Evolutionary conservation across 2,329 filamentous ascomycete genomes (phyloP), one percentile per base, ranked within the genome.

Genomic region (Meredithiella fracta): DNA sequence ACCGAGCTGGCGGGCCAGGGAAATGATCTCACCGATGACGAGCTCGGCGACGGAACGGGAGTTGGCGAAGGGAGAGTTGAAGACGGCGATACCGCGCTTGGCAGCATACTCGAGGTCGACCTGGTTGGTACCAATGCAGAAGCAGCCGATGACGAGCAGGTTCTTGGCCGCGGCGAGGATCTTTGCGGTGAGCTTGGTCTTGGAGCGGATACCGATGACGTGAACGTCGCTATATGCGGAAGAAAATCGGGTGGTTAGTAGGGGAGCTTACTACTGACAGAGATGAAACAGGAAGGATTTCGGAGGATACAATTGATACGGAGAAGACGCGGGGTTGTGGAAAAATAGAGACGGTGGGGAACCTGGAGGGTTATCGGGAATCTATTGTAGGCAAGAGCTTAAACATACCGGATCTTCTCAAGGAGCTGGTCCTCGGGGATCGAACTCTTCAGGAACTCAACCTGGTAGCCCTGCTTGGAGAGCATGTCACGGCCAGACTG

Each of bases 1-100:
- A 60, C 87, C 84, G 34, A 98, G 76, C 70, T 98, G 92, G 59
- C 92, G 84, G 22, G 92, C 92, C 55, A 98, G 82, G 40, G 77
- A 74, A 65, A 98, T 96, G 65, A 98, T 90, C 70, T 96, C 91
- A 55, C 76, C 85, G 67, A 98, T 96, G 63, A 97, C 89, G 57
- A 97, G 76, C 73, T 98, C 92, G 57, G 92, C 92, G 53, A 98
- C 92, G 67, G 87, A 94, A 67, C 92, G 85, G 7, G 91, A 97
- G 72, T 98, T 98, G 72, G 86, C 90, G 71, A 98, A 98, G 1
- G 92, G 92, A 49, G 92, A 97, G 73, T 98, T 98, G 80, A 98
- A 98, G 61, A 98, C 92, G 37, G 90, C 89, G 67, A 97, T 95
- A 62, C 92, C 89, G 66, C 86, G 80, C 62, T 78, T 76, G 51